Evolutionary conservation across 495 filamentous ascomycete genomes (phyloP).

Genomic region (Hypoxylon lienhwacheense): DNA sequence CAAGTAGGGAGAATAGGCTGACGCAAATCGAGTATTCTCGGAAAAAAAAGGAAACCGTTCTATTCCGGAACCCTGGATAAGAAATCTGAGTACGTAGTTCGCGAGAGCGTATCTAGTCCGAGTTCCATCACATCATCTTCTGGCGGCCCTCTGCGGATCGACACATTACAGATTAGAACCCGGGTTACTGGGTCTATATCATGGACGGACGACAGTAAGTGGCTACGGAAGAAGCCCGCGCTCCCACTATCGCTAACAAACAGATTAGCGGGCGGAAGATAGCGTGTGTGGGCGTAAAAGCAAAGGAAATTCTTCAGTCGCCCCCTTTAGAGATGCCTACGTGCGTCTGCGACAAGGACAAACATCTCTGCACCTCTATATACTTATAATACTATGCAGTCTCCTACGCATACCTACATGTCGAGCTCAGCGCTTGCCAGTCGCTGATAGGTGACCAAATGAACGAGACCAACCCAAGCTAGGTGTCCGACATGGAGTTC

Average conservation of each 20-base stretch:
- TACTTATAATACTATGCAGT: neutral
- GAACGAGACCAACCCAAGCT: neutral
- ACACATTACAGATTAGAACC: conserved; percentile 3
- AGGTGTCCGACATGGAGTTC: conserved; percentile 19
- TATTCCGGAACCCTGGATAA: neutral
- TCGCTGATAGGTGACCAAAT: conserved; percentile 3
- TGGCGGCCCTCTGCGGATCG: neutral
- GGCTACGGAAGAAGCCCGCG: neutral
- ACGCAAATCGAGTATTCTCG: too few species aligned
- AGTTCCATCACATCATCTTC: neutral
- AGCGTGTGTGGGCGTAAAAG: too few species aligned
- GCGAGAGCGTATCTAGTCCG: neutral
- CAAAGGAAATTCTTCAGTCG: too few species aligned
- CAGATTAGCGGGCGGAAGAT: neutral
- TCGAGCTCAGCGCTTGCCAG: neutral
- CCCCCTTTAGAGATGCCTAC: neutral
- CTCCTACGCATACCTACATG: neutral
- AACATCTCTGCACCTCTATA: neutral
- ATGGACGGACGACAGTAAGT: too few species aligned
- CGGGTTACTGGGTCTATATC: neutral
- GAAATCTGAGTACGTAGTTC: neutral
- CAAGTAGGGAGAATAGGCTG: too few species aligned
- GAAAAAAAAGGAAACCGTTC: conserved; percentile 7
- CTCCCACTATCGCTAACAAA: neutral
- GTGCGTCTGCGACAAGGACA: neutral